Conservation (phyloP, 768 basidiomycete genomes). For the Mycena alexandri region DNA sequence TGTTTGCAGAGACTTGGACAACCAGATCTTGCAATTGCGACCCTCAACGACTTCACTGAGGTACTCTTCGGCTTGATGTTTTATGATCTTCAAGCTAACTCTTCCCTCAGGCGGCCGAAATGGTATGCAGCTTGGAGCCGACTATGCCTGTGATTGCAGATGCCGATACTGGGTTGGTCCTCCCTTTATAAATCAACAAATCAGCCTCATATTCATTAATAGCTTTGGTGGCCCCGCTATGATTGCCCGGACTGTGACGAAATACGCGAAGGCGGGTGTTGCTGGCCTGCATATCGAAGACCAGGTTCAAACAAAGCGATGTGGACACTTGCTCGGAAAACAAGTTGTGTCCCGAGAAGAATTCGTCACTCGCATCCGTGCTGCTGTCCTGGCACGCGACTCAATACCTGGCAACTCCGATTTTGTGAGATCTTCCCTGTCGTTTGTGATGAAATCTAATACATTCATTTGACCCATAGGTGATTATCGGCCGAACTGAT, state of each 20-base stretch:
- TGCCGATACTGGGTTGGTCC: conserved; percentile 70
- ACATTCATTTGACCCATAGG: conserved; percentile 54
- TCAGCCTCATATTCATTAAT: too few relatives aligned
- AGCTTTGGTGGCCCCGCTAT: conserved; percentile 69
- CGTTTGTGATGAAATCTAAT: background rate
- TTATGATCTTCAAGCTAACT: conserved; percentile 21
- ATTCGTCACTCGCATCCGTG: conserved; percentile 79
- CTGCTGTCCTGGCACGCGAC: conserved; percentile 83
- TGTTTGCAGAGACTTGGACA: conserved; percentile 49
- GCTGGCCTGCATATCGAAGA: conserved; percentile 70
- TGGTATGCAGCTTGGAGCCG: conserved; percentile 63
- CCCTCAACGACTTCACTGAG: conserved; percentile 66
- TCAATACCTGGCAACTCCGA: conserved; percentile 81
- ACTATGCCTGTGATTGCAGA: conserved; percentile 65
- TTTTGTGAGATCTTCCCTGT: conserved; percentile 61
- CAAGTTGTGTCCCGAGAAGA: conserved; percentile 86
- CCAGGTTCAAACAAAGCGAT: conserved; percentile 66
- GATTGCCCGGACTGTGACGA: conserved; percentile 65
- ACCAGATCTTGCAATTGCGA: conserved; percentile 68
- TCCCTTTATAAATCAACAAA: too few relatives aligned
- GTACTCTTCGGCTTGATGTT: conserved; percentile 37
- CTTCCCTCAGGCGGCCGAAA: conserved; percentile 54
- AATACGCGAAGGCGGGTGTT: conserved; percentile 63
- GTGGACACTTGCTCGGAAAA: conserved; percentile 83
- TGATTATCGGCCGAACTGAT: conserved; percentile 83